Percentiles rank a stretch among this genome's conserved stretches.
These are phyloP conservation scores for Pseudohalonectria lignicola DNA, from an alignment of 2,329 filamentous ascomycete species.

Conservation along the genomic window DNA sequence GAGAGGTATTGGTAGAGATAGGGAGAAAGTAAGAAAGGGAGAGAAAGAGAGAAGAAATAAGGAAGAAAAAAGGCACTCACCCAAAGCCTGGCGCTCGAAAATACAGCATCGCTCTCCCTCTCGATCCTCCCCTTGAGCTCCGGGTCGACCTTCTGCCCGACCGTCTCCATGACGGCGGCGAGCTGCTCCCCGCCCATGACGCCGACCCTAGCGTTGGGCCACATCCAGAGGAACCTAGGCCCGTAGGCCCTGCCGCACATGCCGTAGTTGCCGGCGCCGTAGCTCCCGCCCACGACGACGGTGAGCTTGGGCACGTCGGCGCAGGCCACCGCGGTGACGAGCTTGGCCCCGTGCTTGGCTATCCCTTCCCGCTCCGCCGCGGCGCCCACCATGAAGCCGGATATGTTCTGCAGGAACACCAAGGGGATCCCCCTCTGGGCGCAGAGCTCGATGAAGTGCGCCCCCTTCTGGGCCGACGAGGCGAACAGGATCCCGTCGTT, in stretches of 20 bases:
- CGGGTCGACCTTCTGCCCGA: constrained; percentile 73
- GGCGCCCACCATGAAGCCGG: constrained; percentile 93
- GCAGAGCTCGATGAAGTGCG: constrained; percentile 95
- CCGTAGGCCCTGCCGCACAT: constrained; percentile 95
- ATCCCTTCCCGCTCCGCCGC: constrained; percentile 92
- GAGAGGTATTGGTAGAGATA: background rate
- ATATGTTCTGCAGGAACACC: constrained; percentile 93
- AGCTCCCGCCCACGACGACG: constrained; percentile 85
- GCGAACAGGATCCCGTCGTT: constrained; percentile 96
- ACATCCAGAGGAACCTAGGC: constrained; percentile 90
- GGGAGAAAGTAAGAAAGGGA: background rate
- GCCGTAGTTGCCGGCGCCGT: constrained; percentile 93
- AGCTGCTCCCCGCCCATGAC: constrained; percentile 96
- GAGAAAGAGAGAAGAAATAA: constrained; percentile 3
- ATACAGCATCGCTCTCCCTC: constrained; percentile 77
- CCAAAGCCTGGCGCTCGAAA: constrained; percentile 84
- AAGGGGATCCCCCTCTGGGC: constrained; percentile 80
- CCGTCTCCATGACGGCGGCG: constrained; percentile 85
- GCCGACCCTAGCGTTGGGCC: constrained; percentile 92
- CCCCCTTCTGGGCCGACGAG: constrained; percentile 78
- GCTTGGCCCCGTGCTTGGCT: constrained; percentile 94
- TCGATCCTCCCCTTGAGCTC: constrained; percentile 78
- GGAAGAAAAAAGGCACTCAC: constrained; percentile 30
- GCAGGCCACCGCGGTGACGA: constrained; percentile 90
- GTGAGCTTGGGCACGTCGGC: constrained; percentile 95